phyloP scores from a whole-genome alignment of 805 yeast species.

The Candida tibetensis region DNA sequence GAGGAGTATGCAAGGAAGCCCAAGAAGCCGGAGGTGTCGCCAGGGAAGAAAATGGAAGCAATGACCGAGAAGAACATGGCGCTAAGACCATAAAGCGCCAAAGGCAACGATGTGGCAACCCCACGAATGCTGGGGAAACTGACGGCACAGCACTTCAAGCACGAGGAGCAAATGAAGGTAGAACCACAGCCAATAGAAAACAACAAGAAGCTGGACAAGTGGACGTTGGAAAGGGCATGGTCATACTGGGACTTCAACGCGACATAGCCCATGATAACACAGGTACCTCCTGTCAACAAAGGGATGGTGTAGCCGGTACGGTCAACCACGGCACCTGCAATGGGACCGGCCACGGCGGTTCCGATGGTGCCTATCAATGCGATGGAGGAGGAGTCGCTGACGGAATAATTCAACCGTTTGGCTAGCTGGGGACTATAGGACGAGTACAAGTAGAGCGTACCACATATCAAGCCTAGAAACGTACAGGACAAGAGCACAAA shows the following conservation, averaged over 20 bases:
- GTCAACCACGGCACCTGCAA: conserved; percentile 67
- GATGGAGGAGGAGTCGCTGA: conserved; percentile 59
- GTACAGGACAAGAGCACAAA: conserved; percentile 25
- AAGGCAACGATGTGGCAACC: conserved; percentile 70
- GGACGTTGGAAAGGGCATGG: conserved; percentile 34
- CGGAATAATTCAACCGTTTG: conserved; percentile 50
- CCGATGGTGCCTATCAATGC: conserved; percentile 72
- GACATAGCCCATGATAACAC: conserved; percentile 53
- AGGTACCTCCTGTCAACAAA: conserved; percentile 47
- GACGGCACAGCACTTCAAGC: conserved; percentile 72
- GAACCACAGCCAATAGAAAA: conserved; percentile 66
- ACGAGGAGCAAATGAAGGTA: conserved; percentile 60
- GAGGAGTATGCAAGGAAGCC: conserved; percentile 45
- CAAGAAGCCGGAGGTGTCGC: conserved; percentile 55
- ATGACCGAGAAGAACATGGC: conserved; percentile 64
- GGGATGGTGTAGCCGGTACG: conserved; percentile 55
- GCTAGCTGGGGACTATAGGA: conserved; percentile 81
- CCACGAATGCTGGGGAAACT: conserved; percentile 67
- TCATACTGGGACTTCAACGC: conserved; percentile 53
- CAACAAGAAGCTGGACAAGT: conserved; percentile 45
- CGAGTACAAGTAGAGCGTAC: conserved; percentile 72
- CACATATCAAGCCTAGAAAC: conserved; percentile 55
- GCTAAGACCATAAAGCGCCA: conserved; percentile 71
- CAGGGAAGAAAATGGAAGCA: conserved; percentile 52
- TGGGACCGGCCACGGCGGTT: conserved; percentile 60